Evolutionary conservation across 2,329 filamentous ascomycete species (phyloP), one percentile per base, ranked within the genome.

Genomic region (Hypoxylon sp.): DNA sequence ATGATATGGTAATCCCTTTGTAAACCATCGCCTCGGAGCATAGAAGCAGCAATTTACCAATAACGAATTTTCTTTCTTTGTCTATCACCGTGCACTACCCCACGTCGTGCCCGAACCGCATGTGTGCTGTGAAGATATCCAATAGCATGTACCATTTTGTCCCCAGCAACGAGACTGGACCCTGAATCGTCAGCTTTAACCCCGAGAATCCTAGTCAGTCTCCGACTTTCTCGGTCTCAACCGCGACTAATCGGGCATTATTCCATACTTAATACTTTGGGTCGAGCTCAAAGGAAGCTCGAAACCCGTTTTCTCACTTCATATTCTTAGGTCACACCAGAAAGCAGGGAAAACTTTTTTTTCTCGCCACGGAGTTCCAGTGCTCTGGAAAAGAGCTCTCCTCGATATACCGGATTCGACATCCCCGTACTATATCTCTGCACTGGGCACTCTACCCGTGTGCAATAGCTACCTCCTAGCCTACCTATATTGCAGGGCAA

Each of bases 231-330:
- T 58, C 54, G 59, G 65, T 39, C 47, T 51, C 50, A n/a, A 19
- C 24, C 7, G 17, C 21, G n/a, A 17, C 24, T 39, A 39, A 21
- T 15, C 19, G n/a, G n/a, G 31, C n/a, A 39, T 29, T 7, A 32
- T 55, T 56, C 50, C 55, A 58, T 51, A 63, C 56, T 57, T 67
- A 67, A 67, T 55, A 58, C 44, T 59, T 52, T 51, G 27, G 21
- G 29, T 24, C 11, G 24, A 46, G 35, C 47, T 42, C 62, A 35
- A 27, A 31, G 37, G n/a, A 19, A 37, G 21, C 53, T 53, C 37
- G 61, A 29, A 53, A 37, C 29, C 15, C n/a, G n/a, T 5, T 63
- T 37, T 47, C 31, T 39, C 46, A 37, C 47, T 11, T 11, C 13
- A 17, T 44, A 10, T 51, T 31, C 13, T 2, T 6, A 10, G 24